Conservation (phyloP, 1,284 basidiomycete genomes). For the Peniophora sp. region DNA sequence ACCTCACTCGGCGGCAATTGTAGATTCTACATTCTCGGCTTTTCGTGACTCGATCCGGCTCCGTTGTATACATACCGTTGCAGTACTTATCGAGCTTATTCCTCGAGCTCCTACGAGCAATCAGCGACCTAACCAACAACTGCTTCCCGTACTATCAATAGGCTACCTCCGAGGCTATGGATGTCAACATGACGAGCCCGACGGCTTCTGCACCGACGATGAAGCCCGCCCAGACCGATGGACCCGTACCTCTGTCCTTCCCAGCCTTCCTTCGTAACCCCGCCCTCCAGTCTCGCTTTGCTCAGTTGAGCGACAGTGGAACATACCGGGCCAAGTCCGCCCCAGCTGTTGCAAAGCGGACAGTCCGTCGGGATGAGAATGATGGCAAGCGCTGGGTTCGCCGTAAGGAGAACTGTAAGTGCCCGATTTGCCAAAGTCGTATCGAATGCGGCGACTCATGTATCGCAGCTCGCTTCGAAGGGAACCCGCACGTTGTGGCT, state of each 20-base stretch:
- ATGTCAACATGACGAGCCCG: not conserved
- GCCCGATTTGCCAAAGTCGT: not conserved
- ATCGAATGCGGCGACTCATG: not conserved
- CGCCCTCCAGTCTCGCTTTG: slow-evolving; percentile 41
- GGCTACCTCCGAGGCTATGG: no score
- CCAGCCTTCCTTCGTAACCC: slow-evolving; percentile 59
- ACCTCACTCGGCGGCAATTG: no score
- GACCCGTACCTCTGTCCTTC: slow-evolving; percentile 56
- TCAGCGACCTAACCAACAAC: no score
- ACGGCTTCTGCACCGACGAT: not conserved
- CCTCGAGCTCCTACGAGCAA: not conserved
- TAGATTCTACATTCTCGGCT: no score
- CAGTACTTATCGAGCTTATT: not conserved
- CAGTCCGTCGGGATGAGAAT: slow-evolving; percentile 38
- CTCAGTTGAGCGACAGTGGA: slow-evolving; percentile 32
- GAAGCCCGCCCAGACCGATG: slow-evolving; percentile 7
- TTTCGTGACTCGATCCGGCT: no score
- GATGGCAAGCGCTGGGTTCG: slow-evolving; percentile 72
- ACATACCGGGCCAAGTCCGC: slow-evolving; percentile 8
- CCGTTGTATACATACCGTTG: no score
- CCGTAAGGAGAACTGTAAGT: slow-evolving; percentile 68
- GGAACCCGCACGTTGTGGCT: slow-evolving; percentile 60
- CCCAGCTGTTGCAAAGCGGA: slow-evolving; percentile 25
- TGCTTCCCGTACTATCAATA: no score
- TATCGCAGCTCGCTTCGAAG: slow-evolving; percentile 50